phyloP scores from a whole-genome alignment of 345 rosid species.

The Bruguiera parviflora region DNA sequence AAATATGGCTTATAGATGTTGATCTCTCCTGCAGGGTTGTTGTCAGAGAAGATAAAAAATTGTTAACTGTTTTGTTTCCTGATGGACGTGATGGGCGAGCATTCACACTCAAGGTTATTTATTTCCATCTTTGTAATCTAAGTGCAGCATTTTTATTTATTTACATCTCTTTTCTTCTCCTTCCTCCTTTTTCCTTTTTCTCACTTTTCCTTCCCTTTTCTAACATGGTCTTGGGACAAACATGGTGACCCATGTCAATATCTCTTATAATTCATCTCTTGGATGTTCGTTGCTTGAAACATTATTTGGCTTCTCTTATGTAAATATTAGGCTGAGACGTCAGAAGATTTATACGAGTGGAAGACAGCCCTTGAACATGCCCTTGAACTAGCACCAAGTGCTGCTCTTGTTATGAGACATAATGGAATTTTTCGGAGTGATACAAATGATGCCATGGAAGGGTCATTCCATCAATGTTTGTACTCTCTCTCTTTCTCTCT shows the following conservation, averaged over 20 bases:
- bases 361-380: constrained; percentile 90
- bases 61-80: constrained; percentile 92
- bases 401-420: constrained; percentile 91
- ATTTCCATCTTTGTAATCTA: neutral
- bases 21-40: constrained; percentile 64
- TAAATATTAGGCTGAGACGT: constrained; percentile 73
- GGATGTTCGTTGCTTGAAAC: neutral
- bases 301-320: constrained; percentile 7
- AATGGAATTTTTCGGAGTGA: constrained; percentile 82
- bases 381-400: constrained; percentile 92
- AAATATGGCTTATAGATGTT: constrained; percentile 23
- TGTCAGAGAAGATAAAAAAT: constrained; percentile 92
- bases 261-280: neutral
- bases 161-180: neutral
- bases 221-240: neutral
- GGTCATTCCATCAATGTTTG: constrained; percentile 74
- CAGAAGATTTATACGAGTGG: constrained; percentile 91
- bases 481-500: constrained; percentile 3
- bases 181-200: constrained; percentile 1
- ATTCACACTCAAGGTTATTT: constrained; percentile 88
- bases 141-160: neutral
- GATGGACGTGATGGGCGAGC: constrained; percentile 99
- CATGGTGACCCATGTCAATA: neutral
- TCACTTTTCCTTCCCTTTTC: neutral
- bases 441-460: constrained; percentile 68